Base-by-base conservation (phyloP, 2,329 filamentous ascomycete species). In the Didymellaceae sp. region DNA sequence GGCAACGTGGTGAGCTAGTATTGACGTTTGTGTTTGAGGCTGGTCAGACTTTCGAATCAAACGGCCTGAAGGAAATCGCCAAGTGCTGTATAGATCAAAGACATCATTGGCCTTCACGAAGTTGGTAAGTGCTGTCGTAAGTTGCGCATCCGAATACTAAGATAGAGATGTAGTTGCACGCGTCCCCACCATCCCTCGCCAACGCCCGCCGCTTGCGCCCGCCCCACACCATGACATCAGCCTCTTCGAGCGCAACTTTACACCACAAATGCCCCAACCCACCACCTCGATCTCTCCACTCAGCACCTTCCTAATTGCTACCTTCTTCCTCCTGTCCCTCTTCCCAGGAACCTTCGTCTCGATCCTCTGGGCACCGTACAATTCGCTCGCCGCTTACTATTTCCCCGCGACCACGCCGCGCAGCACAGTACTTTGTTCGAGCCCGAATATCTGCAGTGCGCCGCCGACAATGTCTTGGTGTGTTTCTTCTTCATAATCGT, bases 321-420 rank as follows among this genome's bases (percentile, higher is more conserved):
- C 69, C 50, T 66, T 79, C 68, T 76, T 83, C 72, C 73, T 79
- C 45, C 65, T 78, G 61, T 75, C 78, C 57, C 78, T 82, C 57
- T 81, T 81, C 66, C 79, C 78, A 13, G 67, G 66, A 53, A 59
- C 75, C 54, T 79, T 80, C 62, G 72, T 77, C 57, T 53, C 70
- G 67, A 71, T 68, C 62, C 69, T 58, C 62, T 74, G 67, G 63
- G 64, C 55, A 54, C 70, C 71, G 50, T 73, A 72, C 57, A 56
- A 66, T 44, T 55, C 56, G 3, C 53, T 64, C 17, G 58, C 57
- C 8, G 42, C 59, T 47, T 67, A 71, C 54, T 61, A 63, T 37
- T 33, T 52, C 11, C 52, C 60, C 14, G 54, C 53, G 17, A 46
- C 51, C 26, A 50, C 54, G 38, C 51, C 51, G 34, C 64, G 56